Percentiles rank a stretch among this genome's conserved stretches.
Evolutionary conservation across 352 stramenopile genomes (phyloP).

Genomic region (Pythium brachiatum): DNA sequence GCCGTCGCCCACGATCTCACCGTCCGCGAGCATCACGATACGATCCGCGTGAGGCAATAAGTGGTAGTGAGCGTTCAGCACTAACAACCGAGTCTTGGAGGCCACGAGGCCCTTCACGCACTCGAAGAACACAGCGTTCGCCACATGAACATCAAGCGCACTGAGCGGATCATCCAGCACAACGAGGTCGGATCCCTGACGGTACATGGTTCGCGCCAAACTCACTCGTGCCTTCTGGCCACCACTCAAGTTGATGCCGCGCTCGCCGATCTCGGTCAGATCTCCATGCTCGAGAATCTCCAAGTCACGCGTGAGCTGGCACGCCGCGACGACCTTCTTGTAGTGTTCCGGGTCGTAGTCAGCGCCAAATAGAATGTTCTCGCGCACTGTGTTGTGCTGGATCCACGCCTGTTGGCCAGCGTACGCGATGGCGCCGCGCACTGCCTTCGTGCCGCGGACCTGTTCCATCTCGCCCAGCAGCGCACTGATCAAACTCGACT

Average conservation of each 20-base stretch:
- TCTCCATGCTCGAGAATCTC: conserved; percentile 63
- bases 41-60: conserved; percentile 18
- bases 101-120: conserved; percentile 32
- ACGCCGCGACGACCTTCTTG: conserved; percentile 42
- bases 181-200: conserved; percentile 28
- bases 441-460: conserved; percentile 8
- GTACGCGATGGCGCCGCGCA: conserved; percentile 25
- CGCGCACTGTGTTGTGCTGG: conserved; percentile 27
- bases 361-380: conserved; percentile 32
- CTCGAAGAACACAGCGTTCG: conserved; percentile 29
- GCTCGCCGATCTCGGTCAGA: conserved; percentile 58
- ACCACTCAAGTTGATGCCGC: conserved; percentile 36
- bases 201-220: conserved; percentile 29
- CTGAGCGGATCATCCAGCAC: conserved; percentile 39
- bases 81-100: conserved; percentile 42
- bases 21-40: conserved; percentile 42
- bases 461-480: conserved; percentile 31
- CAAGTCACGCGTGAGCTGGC: conserved; percentile 59
- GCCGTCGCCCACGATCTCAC: conserved; percentile 39
- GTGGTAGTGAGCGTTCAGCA: conserved; percentile 69
- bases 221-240: conserved; percentile 32
- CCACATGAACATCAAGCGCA: conserved; percentile 36
- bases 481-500: conserved; percentile 35
- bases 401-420: conserved; percentile 34
- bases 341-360: conserved; percentile 25